Evolutionary conservation across 2,329 filamentous ascomycete species (phyloP).

Genomic region (Incumbomyces delicatus): DNA sequence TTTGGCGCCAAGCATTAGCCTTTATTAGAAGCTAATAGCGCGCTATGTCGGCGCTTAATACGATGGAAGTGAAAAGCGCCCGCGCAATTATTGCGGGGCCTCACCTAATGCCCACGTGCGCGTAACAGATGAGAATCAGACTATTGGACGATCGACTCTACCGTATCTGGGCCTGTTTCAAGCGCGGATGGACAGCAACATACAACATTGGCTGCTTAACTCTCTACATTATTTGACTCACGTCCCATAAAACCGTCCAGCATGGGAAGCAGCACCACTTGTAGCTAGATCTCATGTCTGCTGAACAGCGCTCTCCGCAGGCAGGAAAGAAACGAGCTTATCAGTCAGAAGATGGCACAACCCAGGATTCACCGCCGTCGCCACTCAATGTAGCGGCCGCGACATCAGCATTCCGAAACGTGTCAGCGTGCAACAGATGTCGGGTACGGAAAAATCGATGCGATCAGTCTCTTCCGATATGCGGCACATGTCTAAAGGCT

Average conservation of each 20-base stretch:
- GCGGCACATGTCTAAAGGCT: slow-evolving; percentile 88
- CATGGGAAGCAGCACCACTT: neutral
- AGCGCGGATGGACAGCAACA: slow-evolving; percentile 1
- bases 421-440: slow-evolving; percentile 90
- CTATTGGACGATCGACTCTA: too few relatives aligned
- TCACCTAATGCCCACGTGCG: too few relatives aligned
- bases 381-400: slow-evolving; percentile 21
- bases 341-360: slow-evolving; percentile 14
- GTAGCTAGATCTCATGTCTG: slow-evolving; percentile 5
- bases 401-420: slow-evolving; percentile 60
- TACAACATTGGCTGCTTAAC: neutral
- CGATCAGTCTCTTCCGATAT: slow-evolving; percentile 85
- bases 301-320: slow-evolving; percentile 16
- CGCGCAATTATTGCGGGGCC: too few relatives aligned
- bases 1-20: too few relatives aligned
- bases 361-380: slow-evolving; percentile 8
- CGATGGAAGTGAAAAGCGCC: too few relatives aligned
- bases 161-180: too few relatives aligned
- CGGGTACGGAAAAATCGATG: slow-evolving; percentile 87
- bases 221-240: slow-evolving; percentile 4
- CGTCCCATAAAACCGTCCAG: neutral
- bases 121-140: neutral
- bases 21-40: too few relatives aligned
- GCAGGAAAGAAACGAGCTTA: slow-evolving; percentile 21
- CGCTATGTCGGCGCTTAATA: too few relatives aligned